phyloP scores from a whole-genome alignment of 2,329 filamentous ascomycete species.

The Pseudocercospora vitis region DNA sequence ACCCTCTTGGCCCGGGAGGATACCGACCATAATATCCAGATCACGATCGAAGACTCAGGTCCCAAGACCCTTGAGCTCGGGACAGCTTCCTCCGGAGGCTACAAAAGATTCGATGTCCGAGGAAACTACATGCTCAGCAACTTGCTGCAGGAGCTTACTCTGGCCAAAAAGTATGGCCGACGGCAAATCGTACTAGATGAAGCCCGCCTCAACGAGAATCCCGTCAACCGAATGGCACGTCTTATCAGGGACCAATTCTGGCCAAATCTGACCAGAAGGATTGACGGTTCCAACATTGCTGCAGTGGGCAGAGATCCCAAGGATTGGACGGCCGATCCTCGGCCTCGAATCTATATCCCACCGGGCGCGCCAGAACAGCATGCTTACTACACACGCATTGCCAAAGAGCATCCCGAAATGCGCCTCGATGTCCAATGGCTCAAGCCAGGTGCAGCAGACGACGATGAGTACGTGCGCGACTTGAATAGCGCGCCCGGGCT shows the following conservation, averaged over 20 bases:
- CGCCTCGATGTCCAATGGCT: constrained; percentile 83
- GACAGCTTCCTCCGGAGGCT: constrained; percentile 80
- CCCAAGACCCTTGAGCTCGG: constrained; percentile 88
- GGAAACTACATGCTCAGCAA: constrained; percentile 98
- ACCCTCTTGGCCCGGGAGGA: constrained; percentile 82
- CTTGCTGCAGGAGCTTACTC: constrained; percentile 86
- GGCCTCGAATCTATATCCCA: constrained; percentile 89
- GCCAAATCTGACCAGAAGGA: constrained; percentile 83
- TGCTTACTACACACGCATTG: constrained; percentile 83
- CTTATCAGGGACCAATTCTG: constrained; percentile 90
- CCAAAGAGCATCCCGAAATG: constrained; percentile 75
- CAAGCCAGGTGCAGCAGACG: constrained; percentile 58
- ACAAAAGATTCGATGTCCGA: constrained; percentile 84
- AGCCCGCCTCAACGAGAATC: constrained; percentile 89
- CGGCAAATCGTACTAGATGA: constrained; percentile 91
- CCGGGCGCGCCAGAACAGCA: constrained; percentile 80
- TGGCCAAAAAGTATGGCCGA: constrained; percentile 86
- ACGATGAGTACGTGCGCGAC: constrained; percentile 78
- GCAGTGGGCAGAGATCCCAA: constrained; percentile 87
- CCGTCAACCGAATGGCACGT: constrained; percentile 80
- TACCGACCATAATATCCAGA: constrained; percentile 91
- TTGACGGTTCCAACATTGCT: constrained; percentile 85
- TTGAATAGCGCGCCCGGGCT: constrained; percentile 87
- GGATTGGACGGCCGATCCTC: constrained; percentile 88
- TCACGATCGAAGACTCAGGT: constrained; percentile 93